These are phyloP conservation scores for Macrolepiota albuminosa DNA, from an alignment of 768 basidiomycete genomes.

Conservation along the genomic window DNA sequence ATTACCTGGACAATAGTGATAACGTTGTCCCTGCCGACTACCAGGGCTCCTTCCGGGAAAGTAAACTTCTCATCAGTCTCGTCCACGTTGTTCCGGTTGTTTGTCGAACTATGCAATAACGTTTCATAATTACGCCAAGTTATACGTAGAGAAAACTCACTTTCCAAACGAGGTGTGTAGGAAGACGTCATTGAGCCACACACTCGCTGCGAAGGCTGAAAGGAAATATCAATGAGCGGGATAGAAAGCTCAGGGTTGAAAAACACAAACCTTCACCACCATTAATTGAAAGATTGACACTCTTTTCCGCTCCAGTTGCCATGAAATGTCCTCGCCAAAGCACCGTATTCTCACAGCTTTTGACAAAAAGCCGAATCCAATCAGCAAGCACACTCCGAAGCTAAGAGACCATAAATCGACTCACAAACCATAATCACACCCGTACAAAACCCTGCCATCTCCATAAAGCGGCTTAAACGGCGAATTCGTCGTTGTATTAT, in stretches of 20 bases:
- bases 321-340: conserved; percentile 82
- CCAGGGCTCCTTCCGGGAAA: conserved; percentile 55
- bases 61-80: conserved; percentile 65
- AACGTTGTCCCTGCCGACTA: conserved; percentile 57
- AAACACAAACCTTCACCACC: conserved; percentile 60
- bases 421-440: conserved; percentile 85
- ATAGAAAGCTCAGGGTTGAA: not conserved
- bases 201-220: conserved; percentile 74
- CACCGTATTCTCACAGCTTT: conserved; percentile 79
- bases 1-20: conserved; percentile 71
- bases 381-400: not conserved
- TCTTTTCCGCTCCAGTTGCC: conserved; percentile 54
- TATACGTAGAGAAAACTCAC: conserved; percentile 29
- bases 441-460: conserved; percentile 75
- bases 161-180: conserved; percentile 71
- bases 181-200: conserved; percentile 68
- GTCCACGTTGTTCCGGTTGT: conserved; percentile 52
- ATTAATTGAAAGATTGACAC: conserved; percentile 72
- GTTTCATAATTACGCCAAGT: not conserved
- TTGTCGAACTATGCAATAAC: conserved; percentile 49
- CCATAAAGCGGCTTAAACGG: conserved; percentile 67
- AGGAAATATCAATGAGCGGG: not conserved
- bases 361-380: not conserved
- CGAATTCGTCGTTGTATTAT: conserved; percentile 71
- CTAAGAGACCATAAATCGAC: conserved; percentile 18